These are phyloP conservation scores for Boletus subluridellus DNA, from an alignment of 1,284 basidiomycete genomes.

Conservation along the genomic window DNA sequence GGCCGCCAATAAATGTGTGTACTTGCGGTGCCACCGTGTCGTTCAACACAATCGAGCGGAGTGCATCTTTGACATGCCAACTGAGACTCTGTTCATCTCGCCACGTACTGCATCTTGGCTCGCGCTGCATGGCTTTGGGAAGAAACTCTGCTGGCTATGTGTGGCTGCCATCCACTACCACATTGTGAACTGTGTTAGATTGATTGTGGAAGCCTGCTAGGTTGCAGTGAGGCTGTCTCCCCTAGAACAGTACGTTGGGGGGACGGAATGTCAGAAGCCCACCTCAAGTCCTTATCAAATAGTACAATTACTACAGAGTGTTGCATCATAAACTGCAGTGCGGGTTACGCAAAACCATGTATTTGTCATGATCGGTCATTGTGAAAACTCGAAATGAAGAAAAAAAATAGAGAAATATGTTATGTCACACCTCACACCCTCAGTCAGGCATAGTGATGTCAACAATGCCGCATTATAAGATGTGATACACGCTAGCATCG, in stretches of 20 bases:
- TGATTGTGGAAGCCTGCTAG: not conserved
- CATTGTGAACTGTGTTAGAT: not conserved
- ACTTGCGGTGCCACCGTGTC: slow-evolving; percentile 2
- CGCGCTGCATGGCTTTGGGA: not conserved
- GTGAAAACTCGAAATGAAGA: too few relatives aligned
- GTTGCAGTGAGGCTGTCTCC: not conserved
- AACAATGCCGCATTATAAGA: too few relatives aligned
- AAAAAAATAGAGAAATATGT: too few relatives aligned
- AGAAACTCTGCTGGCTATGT: slow-evolving; percentile 1
- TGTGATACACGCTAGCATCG: too few relatives aligned
- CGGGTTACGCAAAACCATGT: too few relatives aligned
- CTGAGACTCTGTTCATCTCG: slow-evolving; percentile 1
- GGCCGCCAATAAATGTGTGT: slow-evolving; percentile 1
- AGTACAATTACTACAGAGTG: too few relatives aligned
- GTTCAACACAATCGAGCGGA: not conserved
- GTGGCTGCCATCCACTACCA: slow-evolving; percentile 3
- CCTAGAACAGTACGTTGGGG: not conserved
- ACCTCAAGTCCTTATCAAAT: slow-evolving; percentile 9
- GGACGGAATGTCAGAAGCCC: not conserved
- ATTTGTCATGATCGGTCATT: too few relatives aligned
- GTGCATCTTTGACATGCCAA: slow-evolving; percentile 1
- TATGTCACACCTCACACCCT: too few relatives aligned
- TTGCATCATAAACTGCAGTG: too few relatives aligned
- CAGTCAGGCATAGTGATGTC: too few relatives aligned
- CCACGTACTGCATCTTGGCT: not conserved